Percentiles rank a stretch among this genome's conserved stretches.
phyloP scores from a whole-genome alignment of 2,329 filamentous ascomycete genomes.

The Colletotrichum gigasporum region DNA sequence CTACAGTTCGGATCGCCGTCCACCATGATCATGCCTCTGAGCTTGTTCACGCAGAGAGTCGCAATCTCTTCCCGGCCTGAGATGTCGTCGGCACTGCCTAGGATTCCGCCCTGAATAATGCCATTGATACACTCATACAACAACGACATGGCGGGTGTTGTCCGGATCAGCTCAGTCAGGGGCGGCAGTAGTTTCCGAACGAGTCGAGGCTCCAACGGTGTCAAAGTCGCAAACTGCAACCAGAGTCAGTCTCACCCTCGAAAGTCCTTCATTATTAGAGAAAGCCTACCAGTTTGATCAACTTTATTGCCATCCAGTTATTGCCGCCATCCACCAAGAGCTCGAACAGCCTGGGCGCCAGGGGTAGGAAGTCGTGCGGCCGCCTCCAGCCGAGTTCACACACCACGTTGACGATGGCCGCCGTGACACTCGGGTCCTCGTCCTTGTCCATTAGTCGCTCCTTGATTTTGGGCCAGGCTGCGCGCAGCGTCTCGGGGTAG shows the following conservation, averaged over 20 bases:
- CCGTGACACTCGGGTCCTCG: constrained; percentile 92
- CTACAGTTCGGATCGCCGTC: constrained; percentile 92
- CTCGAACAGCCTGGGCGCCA: constrained; percentile 92
- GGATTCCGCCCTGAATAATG: constrained; percentile 94
- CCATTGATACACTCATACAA: constrained; percentile 98
- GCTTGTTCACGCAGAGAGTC: constrained; percentile 88
- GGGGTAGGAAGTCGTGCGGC: constrained; percentile 90
- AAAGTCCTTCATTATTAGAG: no score
- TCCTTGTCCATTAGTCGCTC: constrained; percentile 89
- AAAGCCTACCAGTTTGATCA: constrained; percentile 86
- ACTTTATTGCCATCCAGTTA: constrained; percentile 99
- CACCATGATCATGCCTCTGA: constrained; percentile 92
- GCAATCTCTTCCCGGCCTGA: constrained; percentile 92
- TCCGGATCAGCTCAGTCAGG: constrained; percentile 90
- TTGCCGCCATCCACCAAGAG: constrained; percentile 91
- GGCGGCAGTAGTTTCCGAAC: constrained; percentile 92
- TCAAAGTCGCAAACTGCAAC: constrained; percentile 87
- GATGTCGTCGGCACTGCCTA: constrained; percentile 82
- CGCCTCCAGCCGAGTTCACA: constrained; percentile 95
- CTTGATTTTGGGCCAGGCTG: constrained; percentile 97
- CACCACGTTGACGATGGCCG: constrained; percentile 95
- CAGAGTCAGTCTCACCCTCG: not conserved
- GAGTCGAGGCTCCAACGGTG: constrained; percentile 88
- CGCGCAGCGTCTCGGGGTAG: constrained; percentile 92
- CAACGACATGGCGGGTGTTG: constrained; percentile 96